These are phyloP conservation scores for Dryas drummondii DNA, from an alignment of 306 rosid species.

Conservation along the genomic window DNA sequence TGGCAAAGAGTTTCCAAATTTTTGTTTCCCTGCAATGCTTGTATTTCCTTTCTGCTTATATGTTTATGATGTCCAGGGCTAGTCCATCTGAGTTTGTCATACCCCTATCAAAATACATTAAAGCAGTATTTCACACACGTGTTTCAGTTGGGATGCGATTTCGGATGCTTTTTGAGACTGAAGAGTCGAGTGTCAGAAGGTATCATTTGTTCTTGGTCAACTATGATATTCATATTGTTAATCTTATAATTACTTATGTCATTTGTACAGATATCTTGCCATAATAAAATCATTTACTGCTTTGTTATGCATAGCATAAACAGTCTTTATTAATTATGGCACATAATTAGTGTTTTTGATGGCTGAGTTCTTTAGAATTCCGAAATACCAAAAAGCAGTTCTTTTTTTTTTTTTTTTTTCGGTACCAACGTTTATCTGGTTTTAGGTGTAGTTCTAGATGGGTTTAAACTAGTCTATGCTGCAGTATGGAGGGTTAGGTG, in stretches of 20 bases:
- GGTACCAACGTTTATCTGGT: neutral
- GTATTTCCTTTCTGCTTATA: constrained; percentile 15
- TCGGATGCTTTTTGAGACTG: constrained; percentile 89
- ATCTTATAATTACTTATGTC: neutral
- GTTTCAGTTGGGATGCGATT: constrained; percentile 94
- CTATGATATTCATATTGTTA: neutral
- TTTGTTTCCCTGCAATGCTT: neutral
- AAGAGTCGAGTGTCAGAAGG: constrained; percentile 91
- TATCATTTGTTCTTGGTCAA: constrained; percentile 24
- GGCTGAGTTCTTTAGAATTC: neutral
- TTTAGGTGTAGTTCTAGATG: neutral
- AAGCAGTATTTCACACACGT: constrained; percentile 85
- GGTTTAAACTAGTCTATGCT: neutral
- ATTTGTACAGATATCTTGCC: constrained; percentile 1
- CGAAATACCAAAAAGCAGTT: neutral
- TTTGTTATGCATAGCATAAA: neutral
- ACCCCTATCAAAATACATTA: constrained; percentile 75
- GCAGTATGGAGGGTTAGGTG: neutral
- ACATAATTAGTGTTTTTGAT: neutral
- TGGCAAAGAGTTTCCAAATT: constrained; percentile 30
- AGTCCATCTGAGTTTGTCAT: constrained; percentile 89
- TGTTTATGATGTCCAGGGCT: constrained; percentile 57
- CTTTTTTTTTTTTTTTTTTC: neutral
- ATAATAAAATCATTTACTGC: neutral
- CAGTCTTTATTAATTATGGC: neutral